Base-by-base conservation (phyloP, 768 basidiomycete species). In the Hericium coralloides region DNA sequence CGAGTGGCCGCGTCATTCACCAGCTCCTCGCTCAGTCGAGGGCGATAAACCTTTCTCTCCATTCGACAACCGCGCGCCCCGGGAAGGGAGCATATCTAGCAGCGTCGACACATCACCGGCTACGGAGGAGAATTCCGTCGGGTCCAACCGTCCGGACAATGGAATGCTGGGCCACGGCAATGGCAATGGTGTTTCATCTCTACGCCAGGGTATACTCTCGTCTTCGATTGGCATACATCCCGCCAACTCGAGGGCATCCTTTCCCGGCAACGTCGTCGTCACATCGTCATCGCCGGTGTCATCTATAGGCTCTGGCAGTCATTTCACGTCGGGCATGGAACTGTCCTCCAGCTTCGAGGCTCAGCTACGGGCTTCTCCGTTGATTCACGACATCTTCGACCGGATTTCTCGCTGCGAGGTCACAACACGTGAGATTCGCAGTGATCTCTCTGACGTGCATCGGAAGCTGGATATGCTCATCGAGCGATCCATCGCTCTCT, bases 381-480 rank as follows among this genome's bases (percentile, higher is more conserved):
- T 89, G 60, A 80, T 93, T 57, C 80, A 83, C 55, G 89, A 91
- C 58, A 76, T 92, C 54, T 70, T 92, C 26, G 87, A 87, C 60
- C 84, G 91, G 26, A 76, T 93, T 39, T 70, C 79, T 47, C 80
- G 86, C 49, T 87, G 80, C 70, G 91, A 93, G 67, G 75, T 77
- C 56, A 77, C 81, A 8, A 79, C 81, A 10, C 79, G 82, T 31
- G 84, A 91, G 63, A 82, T 92, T 45, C 87, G 87, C 62, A 79
- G 82, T 8, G 85, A 90, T 63, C 74, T 93, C 41, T 74, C 74
- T 12, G 87, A 90, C 63, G 76, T 93, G 49, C 81, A 84, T 60
- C 83, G 82, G 66, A 93, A 92, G 72, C 80, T 92, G 58, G 82
- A 85, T 65, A 64, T 90, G 15, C 76, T 93, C 55, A 73, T 92